Evolutionary conservation across 2,329 filamentous ascomycete species (phyloP).

Genomic region (Scopulariopsis brevicaulis): DNA sequence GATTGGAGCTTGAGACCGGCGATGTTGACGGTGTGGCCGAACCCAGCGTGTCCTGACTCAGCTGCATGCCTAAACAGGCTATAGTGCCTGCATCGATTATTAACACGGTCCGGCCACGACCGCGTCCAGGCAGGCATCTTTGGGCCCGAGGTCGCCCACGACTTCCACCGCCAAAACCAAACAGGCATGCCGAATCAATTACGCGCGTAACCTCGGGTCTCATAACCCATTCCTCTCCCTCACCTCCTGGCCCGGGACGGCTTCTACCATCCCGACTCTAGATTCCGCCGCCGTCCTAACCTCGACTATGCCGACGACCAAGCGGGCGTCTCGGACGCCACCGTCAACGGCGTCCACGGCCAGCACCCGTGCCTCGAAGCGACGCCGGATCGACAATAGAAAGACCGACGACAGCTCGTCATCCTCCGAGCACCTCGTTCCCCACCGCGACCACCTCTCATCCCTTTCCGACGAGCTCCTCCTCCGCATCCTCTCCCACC

Average conservation of each 20-base stretch:
- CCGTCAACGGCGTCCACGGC: neutral
- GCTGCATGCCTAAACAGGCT: neutral
- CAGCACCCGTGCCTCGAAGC: neutral
- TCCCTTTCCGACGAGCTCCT: slow-evolving; percentile 78
- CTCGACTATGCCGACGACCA: neutral
- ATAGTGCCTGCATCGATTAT: neutral
- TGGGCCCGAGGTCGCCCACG: too few relatives aligned
- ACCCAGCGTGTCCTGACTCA: neutral
- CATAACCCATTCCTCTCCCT: neutral
- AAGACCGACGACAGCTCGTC: neutral
- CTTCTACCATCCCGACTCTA: neutral
- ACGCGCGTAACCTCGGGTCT: neutral
- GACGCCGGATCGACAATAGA: neutral
- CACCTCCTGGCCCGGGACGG: neutral
- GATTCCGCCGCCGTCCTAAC: neutral
- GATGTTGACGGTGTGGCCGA: neutral
- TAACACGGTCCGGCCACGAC: neutral
- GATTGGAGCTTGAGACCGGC: neutral
- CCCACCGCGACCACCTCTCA: slow-evolving; percentile 49
- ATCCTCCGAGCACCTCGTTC: neutral
- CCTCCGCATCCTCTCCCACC: slow-evolving; percentile 68
- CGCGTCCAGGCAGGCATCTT: neutral
- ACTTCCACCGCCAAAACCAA: neutral
- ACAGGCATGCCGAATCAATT: neutral
- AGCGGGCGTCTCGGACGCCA: neutral